Evolutionary conservation across 371 early-diverging fungal genomes (phyloP).

Genomic region (Blakeslea trispora): DNA sequence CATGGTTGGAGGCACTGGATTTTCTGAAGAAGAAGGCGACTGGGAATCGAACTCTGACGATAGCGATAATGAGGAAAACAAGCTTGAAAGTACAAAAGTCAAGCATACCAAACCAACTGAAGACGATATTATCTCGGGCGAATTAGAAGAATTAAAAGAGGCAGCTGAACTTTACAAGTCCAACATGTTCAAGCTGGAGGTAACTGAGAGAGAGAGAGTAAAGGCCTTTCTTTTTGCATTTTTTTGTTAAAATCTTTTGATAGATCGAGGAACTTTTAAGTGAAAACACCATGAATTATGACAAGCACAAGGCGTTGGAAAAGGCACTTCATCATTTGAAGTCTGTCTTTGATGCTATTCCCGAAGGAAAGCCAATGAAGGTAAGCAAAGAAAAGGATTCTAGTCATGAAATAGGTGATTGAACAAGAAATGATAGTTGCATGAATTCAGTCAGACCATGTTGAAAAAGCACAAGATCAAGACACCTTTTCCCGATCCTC

Average conservation of each 20-base stretch:
- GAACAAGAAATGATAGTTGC: too few species aligned
- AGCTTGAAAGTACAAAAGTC: slow-evolving; percentile 41
- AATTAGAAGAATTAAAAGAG: slow-evolving; percentile 83
- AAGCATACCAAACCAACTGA: slow-evolving; percentile 35
- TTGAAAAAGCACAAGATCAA: slow-evolving; percentile 53
- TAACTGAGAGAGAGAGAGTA: slow-evolving; percentile 14
- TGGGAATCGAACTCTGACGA: slow-evolving; percentile 52
- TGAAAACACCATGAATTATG: slow-evolving; percentile 69
- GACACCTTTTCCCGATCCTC: slow-evolving; percentile 78
- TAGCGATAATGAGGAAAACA: slow-evolving; percentile 49
- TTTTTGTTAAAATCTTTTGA: not conserved
- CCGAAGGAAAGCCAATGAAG: slow-evolving; percentile 48
- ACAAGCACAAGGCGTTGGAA: slow-evolving; percentile 72
- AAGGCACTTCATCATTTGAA: slow-evolving; percentile 71
- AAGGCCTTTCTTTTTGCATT: too few species aligned
- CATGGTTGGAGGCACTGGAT: slow-evolving; percentile 27
- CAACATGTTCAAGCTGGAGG: slow-evolving; percentile 90
- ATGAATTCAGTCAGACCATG: slow-evolving; percentile 47
- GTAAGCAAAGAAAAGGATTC: slow-evolving; percentile 45
- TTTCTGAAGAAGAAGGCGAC: slow-evolving; percentile 42
- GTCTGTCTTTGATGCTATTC: slow-evolving; percentile 54
- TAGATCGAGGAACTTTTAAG: slow-evolving; percentile 83
- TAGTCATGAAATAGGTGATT: too few species aligned
- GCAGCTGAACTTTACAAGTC: slow-evolving; percentile 85
- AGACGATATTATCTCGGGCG: slow-evolving; percentile 70